phyloP scores from a whole-genome alignment of 176 grass and related monocot genomes.

The Elaeis guineensis region DNA sequence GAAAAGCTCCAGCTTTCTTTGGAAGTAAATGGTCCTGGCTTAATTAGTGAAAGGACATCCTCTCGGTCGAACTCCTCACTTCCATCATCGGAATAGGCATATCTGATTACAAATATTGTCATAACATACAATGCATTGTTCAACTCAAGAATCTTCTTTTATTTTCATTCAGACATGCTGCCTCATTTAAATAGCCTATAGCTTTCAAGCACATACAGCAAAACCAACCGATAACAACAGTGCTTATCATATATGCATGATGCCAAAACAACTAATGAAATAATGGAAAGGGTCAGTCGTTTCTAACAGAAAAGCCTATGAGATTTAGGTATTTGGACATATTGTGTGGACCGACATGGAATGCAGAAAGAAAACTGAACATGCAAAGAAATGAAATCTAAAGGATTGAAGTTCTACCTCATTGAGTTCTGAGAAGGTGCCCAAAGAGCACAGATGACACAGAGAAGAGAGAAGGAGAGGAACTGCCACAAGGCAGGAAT shows the following conservation, averaged over 20 bases:
- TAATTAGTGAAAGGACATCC: constrained; percentile 32
- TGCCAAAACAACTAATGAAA: neutral
- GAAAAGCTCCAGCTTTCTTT: constrained; percentile 71
- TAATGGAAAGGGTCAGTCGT: neutral
- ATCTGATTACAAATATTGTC: constrained; percentile 16
- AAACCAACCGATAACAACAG: no score
- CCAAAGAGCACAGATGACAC: constrained; percentile 52
- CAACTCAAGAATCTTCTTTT: no score
- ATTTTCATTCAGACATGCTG: no score
- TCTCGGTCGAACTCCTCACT: constrained; percentile 32
- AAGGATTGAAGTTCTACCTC: constrained; percentile 30
- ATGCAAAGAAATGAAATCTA: neutral
- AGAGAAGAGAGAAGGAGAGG: constrained; percentile 72
- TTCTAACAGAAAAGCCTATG: no score
- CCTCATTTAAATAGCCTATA: no score
- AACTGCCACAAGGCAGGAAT: constrained; percentile 76
- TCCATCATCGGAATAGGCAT: constrained; percentile 42
- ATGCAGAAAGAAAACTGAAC: no score
- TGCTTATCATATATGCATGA: neutral
- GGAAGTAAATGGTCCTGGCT: constrained; percentile 41
- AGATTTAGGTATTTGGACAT: no score
- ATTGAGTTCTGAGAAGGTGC: constrained; percentile 47
- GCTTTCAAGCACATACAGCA: no score
- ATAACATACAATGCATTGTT: neutral
- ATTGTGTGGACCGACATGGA: no score